A percentile compares a stretch with the other conserved stretches of the same genome.
phyloP scores from a whole-genome alignment of 352 stramenopile species.

The Globisporangium splendens region DNA sequence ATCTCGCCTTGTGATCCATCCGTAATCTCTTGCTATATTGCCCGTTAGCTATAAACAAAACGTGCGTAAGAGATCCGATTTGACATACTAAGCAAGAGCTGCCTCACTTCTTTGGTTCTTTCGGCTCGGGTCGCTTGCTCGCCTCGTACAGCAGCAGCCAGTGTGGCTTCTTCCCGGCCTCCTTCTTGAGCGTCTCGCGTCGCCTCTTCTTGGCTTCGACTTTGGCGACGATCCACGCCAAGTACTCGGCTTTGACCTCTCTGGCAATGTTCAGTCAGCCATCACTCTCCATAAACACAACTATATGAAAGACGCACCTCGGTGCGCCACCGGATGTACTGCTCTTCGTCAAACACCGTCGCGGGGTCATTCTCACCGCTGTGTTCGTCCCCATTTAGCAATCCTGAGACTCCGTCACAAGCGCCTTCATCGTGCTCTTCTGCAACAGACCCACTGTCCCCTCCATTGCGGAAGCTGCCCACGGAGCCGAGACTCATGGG shows the following conservation, averaged over 20 bases:
- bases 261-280: neutral
- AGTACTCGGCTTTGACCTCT: constrained; percentile 69
- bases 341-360: constrained; percentile 43
- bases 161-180: constrained; percentile 55
- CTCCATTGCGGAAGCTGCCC: constrained; percentile 9
- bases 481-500: constrained; percentile 12
- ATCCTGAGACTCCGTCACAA: too few relatives aligned
- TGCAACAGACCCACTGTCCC: constrained; percentile 4
- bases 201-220: constrained; percentile 45
- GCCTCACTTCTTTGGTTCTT: constrained; percentile 16
- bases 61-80: neutral
- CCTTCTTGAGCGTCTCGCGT: constrained; percentile 42
- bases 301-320: constrained; percentile 15
- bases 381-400: neutral
- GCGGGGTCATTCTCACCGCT: constrained; percentile 14
- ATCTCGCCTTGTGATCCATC: too few relatives aligned
- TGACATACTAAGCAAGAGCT: neutral
- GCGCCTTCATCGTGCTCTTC: constrained; percentile 17
- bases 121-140: constrained; percentile 36
- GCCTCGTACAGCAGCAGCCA: constrained; percentile 72
- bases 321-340: constrained; percentile 66
- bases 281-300: neutral
- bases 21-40: too few relatives aligned
- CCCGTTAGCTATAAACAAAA: neutral
- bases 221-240: constrained; percentile 66